Percentiles rank a stretch among this genome's conserved stretches.
phyloP scores from a whole-genome alignment of 225 moss, liverwort and hornwort species.

The Neckera pumila region DNA sequence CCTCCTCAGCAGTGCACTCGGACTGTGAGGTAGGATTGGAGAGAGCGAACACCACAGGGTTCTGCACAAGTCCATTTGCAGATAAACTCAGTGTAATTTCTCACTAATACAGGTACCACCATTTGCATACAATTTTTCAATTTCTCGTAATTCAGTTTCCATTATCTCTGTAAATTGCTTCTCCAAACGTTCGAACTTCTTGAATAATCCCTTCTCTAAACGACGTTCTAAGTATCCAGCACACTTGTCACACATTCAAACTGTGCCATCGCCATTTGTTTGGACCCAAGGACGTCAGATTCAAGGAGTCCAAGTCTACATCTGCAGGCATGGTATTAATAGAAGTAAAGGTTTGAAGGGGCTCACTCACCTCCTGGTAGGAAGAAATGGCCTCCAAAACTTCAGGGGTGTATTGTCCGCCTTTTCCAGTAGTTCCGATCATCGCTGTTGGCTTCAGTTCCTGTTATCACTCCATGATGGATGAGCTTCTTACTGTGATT shows the following conservation, averaged over 20 bases:
- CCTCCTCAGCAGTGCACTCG: slow-evolving; percentile 63
- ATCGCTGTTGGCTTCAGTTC: slow-evolving; percentile 45
- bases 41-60: slow-evolving; percentile 64
- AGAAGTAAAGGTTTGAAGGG: not conserved
- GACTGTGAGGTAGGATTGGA: slow-evolving; percentile 80
- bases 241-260: not conserved
- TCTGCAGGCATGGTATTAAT: no score
- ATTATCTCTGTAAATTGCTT: not conserved
- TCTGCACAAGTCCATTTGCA: slow-evolving; percentile 18
- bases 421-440: slow-evolving; percentile 61
- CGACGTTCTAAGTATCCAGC: not conserved
- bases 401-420: slow-evolving; percentile 46
- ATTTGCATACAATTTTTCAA: not conserved
- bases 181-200: not conserved
- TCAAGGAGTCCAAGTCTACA: not conserved
- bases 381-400: slow-evolving; percentile 55
- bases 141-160: not conserved
- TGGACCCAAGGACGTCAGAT: not conserved
- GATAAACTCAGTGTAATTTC: not conserved
- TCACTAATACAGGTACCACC: not conserved
- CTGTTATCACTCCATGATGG: not conserved
- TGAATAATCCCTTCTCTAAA: not conserved
- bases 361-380: slow-evolving; percentile 30
- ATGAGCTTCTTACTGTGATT: not conserved
- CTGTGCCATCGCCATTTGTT: not conserved